Evolutionary conservation across 768 basidiomycete species (phyloP), one percentile per base, ranked within the genome.

Genomic region (Calocybe indica): DNA sequence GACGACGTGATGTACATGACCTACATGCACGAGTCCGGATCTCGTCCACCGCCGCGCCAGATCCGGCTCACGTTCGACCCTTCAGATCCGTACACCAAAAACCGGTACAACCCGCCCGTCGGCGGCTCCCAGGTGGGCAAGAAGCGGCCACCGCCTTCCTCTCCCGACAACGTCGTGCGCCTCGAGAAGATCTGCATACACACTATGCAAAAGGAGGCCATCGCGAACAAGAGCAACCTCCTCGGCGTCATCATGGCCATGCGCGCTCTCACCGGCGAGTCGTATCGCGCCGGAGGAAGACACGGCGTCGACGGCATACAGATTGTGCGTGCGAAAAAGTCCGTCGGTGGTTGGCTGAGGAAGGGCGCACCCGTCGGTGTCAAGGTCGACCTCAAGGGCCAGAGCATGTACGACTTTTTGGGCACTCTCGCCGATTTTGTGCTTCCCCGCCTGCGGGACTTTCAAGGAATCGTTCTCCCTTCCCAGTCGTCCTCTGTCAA

Each of bases 1-100:
- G 87, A 93, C 65, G 79, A 97, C 69, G 73, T 93, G 56, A 82
- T 98, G 78, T 99, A 99, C 76, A 85, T 97, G 78, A 87, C 86
- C 45, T 96, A 97, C 72, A 71, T 78, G 43, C 95, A 97, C 66
- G 75, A 83, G 56, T 66, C 72, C 37, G 71, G 64, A n/a, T 66
- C 75, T 5, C 76, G 73, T 40, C 75, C 77, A 9, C 67, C 74
- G 8, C 73, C 73, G 7, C 78, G 81, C 50, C 65, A 73, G 44
- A 82, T 83, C 50, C 80, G 82, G 43, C 79, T 82, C 52, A 79
- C 70, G 12, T 88, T 79, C 69, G 84, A 92, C 71, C 83, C 85
- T 5, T 58, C 74, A 31, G 79, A 92, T 61, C 92, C 93, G 0
- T 96, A 93, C 72, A 74, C 84, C 33, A 83, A 84, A 67, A 79